Evolutionary conservation across 352 stramenopile genomes (phyloP).

Genomic region (Globisporangium middletonii): DNA sequence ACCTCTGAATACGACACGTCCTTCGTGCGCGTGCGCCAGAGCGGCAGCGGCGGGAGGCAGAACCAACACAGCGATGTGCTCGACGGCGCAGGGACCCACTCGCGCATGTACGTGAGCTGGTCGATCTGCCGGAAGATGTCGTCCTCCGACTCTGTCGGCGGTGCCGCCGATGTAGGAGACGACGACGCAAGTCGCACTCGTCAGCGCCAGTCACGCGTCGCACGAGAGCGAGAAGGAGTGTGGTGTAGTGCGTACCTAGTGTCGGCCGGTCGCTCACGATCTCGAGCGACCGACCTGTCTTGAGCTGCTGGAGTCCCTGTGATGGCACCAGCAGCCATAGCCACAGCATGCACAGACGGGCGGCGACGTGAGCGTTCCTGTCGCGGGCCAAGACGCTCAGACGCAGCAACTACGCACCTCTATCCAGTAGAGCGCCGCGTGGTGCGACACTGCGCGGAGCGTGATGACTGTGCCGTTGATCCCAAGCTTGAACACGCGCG

Average conservation of each 20-base stretch:
- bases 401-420: slow-evolving; percentile 22
- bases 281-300: slow-evolving; percentile 35
- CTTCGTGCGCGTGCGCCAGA: not conserved
- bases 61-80: slow-evolving; percentile 30
- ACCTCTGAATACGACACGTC: not conserved
- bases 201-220: not conserved
- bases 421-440: slow-evolving; percentile 63
- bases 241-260: slow-evolving; percentile 23
- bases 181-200: not conserved
- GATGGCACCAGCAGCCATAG: not conserved
- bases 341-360: not conserved
- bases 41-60: slow-evolving; percentile 7
- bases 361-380: not conserved
- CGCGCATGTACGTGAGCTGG: slow-evolving; percentile 42
- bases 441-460: slow-evolving; percentile 58
- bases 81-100: slow-evolving; percentile 37
- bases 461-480: slow-evolving; percentile 67
- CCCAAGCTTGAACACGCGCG: slow-evolving; percentile 42
- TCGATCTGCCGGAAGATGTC: slow-evolving; percentile 75
- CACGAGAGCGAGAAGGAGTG: not conserved
- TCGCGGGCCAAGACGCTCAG: not conserved
- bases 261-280: slow-evolving; percentile 37
- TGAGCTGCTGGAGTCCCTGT: slow-evolving; percentile 46
- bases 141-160: slow-evolving; percentile 54
- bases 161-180: not conserved